Conservation (phyloP, 805 yeast species). For the Candida insectorum region DNA sequence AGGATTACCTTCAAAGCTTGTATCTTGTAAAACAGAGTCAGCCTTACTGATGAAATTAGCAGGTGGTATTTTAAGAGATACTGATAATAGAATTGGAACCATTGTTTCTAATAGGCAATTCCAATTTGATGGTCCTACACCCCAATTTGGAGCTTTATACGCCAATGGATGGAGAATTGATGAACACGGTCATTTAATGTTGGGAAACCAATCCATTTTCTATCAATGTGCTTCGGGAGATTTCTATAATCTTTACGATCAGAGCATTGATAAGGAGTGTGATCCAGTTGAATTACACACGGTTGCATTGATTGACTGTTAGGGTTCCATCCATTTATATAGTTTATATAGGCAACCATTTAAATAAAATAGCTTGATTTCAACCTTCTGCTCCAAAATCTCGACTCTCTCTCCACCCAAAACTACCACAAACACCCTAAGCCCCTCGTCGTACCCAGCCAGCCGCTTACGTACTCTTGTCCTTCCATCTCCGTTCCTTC, state of each 20-base stretch:
- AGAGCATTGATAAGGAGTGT: slow-evolving; percentile 31
- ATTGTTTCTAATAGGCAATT: slow-evolving; percentile 37
- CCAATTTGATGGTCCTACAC: slow-evolving; percentile 41
- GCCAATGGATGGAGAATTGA: slow-evolving; percentile 41
- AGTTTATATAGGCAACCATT: no score
- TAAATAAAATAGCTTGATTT: no score
- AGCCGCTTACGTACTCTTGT: no score
- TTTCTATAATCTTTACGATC: slow-evolving; percentile 36
- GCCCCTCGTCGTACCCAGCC: no score
- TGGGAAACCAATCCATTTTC: slow-evolving; percentile 29
- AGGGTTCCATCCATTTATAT: no score
- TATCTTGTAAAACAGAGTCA: slow-evolving; percentile 22
- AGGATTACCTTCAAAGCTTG: no score
- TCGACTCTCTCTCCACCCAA: no score
- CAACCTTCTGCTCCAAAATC: no score
- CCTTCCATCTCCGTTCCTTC: no score
- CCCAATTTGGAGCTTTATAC: slow-evolving; percentile 35
- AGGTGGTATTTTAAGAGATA: slow-evolving; percentile 29
- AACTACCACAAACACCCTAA: no score
- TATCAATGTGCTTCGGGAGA: slow-evolving; percentile 40
- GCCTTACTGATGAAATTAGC: slow-evolving; percentile 27
- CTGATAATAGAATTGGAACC: slow-evolving; percentile 31
- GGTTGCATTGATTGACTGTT: slow-evolving; percentile 33
- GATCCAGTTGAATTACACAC: slow-evolving; percentile 34
- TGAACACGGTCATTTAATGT: slow-evolving; percentile 26